Base-by-base conservation (phyloP, 108 stramenopile genomes). In the Craspedostauros australis region DNA sequence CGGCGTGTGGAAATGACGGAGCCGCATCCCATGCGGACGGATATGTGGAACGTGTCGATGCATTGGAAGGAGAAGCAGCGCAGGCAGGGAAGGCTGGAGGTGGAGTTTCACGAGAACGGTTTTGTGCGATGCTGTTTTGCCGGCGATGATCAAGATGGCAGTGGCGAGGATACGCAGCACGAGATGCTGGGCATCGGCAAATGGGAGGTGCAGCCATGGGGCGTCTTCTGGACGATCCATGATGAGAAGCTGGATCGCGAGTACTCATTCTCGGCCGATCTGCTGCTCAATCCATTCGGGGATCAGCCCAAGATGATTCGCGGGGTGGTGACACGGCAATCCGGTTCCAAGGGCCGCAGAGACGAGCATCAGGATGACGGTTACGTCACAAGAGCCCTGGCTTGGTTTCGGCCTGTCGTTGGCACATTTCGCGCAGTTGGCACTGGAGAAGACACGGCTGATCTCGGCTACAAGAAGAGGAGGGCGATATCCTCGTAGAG, bases 271-370 rank as follows among this genome's bases (percentile, higher is more conserved):
- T 51, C 57, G 44, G 86, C 81, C 3, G 71, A 79, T 40, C 44
- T 83, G 39, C 79, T 76, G 57, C 51, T 79, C 38, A 80, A 82
- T 64, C 77, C 79, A 18, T 88, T 83, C 63, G 81, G 79, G 33
- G 46, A 61, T 40, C 50, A 73, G 26, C 78, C 86, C 27, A 66
- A 77, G 52, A 64, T 83, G 58, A 60, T 76, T 18, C 70, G 75
- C 45, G 86, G 86, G 23, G 53, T 82, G 18, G 36, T 36, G 3
- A 14, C 23, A 27, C 36, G 32, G 23, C 15, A 8, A 6, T 2
- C 23, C 6, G 12, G 14, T 39, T 23, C 30, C 25, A 25, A 45
- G 32, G 9, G 38, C 14, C 15, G 39, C 5, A 6, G 26, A 6
- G 37, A 32, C 16, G 26, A 21, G 8, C 32, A 52, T 34, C 25